Evolutionary conservation across 768 basidiomycete species (phyloP), one percentile per base, ranked within the genome.

Genomic region (Dioszegia aurantiaca): DNA sequence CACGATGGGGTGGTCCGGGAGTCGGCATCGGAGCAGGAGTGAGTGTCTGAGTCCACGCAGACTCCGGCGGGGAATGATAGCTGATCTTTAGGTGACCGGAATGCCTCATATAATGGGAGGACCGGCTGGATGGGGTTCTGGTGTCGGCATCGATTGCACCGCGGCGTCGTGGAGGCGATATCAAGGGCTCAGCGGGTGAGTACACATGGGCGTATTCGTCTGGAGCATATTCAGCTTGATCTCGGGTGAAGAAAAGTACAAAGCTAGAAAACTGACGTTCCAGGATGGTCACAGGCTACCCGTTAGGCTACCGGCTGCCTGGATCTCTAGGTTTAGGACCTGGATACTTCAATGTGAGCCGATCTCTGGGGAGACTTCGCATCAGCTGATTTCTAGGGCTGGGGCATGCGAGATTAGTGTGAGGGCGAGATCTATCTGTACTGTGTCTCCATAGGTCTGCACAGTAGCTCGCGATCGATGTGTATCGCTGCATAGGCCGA

Each of bases 111-210:
- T 61, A n/a, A 45, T 64, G 2, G 65, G 63, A 1, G 43, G 52
- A 6, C 63, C 65, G 5, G 57, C 67, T 0, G 62, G 53, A 16
- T 72, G 60, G 60, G 70, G 70, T 4, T 61, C 56, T 6, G 70
- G 70, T n/a, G 61, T 55, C 5, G 70, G 70, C 1, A 65, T 72
- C 24, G 70, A 67, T 33, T 65, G 61, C 53, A 72, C 70, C 30
- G 70, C 70, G 9, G 70, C 70, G 1, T 53, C 68, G 2, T 72
- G 65, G 65, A 63, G 70, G 44, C 48, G 70, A 42, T 72, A 72
- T 49, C 56, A 56, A 27, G 70, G 70, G 39, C 36, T 72, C 3
- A 65, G 68, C 23, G 70, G 70, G 60, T 69, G 44, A 53, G 67
- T 55, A n/a, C n/a, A n/a, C n/a, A n/a, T n/a, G n/a, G n/a, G n/a